phyloP scores from a whole-genome alignment of 257 asterid species.

The Gardenia jasminoides region DNA sequence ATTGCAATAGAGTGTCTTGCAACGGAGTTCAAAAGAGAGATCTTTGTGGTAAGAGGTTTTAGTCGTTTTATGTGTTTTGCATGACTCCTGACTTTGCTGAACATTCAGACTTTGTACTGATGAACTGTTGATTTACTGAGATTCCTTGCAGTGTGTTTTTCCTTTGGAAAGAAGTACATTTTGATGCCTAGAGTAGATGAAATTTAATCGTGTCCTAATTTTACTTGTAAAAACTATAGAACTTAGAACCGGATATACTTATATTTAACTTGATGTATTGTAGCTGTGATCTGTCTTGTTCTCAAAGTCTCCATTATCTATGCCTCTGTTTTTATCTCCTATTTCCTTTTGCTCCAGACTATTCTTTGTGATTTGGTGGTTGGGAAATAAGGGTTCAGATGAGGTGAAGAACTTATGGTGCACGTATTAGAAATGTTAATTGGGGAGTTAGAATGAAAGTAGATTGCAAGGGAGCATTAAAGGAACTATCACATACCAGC shows the following conservation, averaged over 20 bases:
- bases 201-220: neutral
- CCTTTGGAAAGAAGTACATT: neutral
- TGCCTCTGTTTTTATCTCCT: neutral
- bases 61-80: neutral
- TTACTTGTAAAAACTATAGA: neutral
- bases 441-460: neutral
- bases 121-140: neutral
- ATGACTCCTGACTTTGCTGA: neutral
- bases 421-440: neutral
- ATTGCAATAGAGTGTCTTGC: slow-evolving; percentile 97
- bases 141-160: neutral
- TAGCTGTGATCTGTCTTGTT: neutral
- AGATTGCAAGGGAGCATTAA: neutral
- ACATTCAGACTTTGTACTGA: neutral
- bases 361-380: neutral
- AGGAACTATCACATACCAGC: neutral
- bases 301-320: neutral
- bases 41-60: slow-evolving; percentile 72
- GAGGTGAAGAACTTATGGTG: neutral
- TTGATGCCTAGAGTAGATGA: neutral
- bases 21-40: slow-evolving; percentile 86
- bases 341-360: neutral
- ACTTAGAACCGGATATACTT: neutral
- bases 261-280: neutral
- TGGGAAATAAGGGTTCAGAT: neutral